Evolutionary conservation across 2,329 filamentous ascomycete genomes (phyloP).

Genomic region (Exophiala calicioides): DNA sequence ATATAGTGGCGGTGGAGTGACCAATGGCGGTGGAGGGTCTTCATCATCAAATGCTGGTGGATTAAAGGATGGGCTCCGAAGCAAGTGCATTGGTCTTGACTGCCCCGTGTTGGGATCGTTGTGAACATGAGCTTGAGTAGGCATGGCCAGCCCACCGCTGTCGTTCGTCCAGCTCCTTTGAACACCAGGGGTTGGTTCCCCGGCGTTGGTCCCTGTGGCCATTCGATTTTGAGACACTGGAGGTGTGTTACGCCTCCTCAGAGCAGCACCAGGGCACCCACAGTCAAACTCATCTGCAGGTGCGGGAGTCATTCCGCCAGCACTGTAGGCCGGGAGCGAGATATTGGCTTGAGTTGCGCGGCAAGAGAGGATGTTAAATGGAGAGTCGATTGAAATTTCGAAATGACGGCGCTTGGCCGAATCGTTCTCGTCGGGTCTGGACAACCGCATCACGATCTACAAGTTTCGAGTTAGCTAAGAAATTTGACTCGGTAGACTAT

Average conservation of each 20-base stretch:
- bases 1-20: constrained; percentile 84
- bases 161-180: constrained; percentile 43
- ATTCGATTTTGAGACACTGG: constrained; percentile 25
- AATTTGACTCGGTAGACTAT: background rate
- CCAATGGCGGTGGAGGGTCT: constrained; percentile 68
- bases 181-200: constrained; percentile 26
- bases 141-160: constrained; percentile 46
- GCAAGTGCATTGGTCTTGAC: constrained; percentile 76
- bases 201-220: constrained; percentile 33
- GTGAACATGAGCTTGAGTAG: constrained; percentile 52
- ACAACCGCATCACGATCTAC: constrained; percentile 89
- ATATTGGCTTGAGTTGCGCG: constrained; percentile 91
- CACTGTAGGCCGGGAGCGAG: constrained; percentile 76
- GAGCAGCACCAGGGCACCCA: constrained; percentile 67
- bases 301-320: constrained; percentile 52
- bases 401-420: constrained; percentile 81
- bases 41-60: constrained; percentile 86
- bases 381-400: constrained; percentile 94
- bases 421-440: constrained; percentile 76
- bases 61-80: constrained; percentile 81
- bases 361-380: constrained; percentile 90
- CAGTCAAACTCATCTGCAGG: constrained; percentile 62
- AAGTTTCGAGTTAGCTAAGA: constrained; percentile 3
- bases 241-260: constrained; percentile 36
- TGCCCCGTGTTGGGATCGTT: constrained; percentile 49